Evolutionary conservation across 2,329 filamentous ascomycete species (phyloP).

Genomic region (Dothideomycetes sp.): DNA sequence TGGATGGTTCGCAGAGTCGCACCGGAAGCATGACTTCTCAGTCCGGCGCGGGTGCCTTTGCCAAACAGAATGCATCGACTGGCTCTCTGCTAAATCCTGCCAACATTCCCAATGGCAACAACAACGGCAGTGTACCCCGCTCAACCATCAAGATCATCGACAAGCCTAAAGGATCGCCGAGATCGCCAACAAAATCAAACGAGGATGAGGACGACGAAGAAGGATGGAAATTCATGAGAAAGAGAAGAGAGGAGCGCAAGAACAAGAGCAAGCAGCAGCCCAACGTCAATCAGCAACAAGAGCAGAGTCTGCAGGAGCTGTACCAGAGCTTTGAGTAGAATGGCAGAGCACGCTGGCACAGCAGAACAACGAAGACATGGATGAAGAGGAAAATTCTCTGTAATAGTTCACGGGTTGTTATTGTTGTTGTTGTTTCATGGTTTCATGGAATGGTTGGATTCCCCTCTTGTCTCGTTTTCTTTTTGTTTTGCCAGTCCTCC

Average conservation of each 20-base stretch:
- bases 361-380: no score
- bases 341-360: neutral
- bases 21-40: conserved; percentile 29
- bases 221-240: conserved; percentile 27
- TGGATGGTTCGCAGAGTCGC: conserved; percentile 23
- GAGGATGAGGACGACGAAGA: conserved; percentile 27
- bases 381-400: no score
- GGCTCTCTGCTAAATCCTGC: conserved; percentile 25
- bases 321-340: conserved; percentile 20
- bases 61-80: conserved; percentile 11
- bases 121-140: conserved; percentile 16
- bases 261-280: conserved; percentile 20
- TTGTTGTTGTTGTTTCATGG: neutral
- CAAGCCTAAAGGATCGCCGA: conserved; percentile 28
- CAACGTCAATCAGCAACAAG: conserved; percentile 19
- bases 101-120: conserved; percentile 16
- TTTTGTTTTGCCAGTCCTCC: neutral
- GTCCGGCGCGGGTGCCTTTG: neutral
- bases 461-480: neutral
- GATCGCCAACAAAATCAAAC: conserved; percentile 13
- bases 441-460: neutral
- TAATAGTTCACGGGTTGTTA: neutral
- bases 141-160: conserved; percentile 28
- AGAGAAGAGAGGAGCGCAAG: conserved; percentile 28
- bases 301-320: conserved; percentile 21